These are phyloP conservation scores for Boletus reticulatus DNA, from an alignment of 768 basidiomycete genomes.

Conservation along the genomic window DNA sequence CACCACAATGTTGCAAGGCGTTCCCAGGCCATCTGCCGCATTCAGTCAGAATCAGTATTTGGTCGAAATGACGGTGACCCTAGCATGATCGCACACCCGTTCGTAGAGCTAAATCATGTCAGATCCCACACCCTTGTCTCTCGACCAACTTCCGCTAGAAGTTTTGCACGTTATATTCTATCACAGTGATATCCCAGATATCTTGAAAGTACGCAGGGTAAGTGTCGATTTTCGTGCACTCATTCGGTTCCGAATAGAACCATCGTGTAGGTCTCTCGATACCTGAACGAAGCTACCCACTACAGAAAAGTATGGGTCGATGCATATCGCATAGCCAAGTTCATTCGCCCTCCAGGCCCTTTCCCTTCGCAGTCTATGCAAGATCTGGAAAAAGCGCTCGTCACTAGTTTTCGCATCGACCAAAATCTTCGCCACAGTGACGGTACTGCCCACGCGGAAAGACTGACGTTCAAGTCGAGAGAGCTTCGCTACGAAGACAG, in stretches of 20 bases:
- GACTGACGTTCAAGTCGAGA: neutral
- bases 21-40: too few relatives aligned
- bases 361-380: conserved; percentile 10
- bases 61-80: too few relatives aligned
- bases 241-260: neutral
- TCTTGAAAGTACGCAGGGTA: conserved; percentile 17
- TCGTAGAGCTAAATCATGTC: too few relatives aligned
- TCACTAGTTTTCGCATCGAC: conserved; percentile 6
- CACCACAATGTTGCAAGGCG: too few relatives aligned
- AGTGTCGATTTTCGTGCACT: neutral
- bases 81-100: too few relatives aligned
- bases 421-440: neutral
- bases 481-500: conserved; percentile 6
- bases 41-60: too few relatives aligned
- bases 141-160: conserved; percentile 15
- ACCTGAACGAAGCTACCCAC: conserved; percentile 5
- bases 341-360: conserved; percentile 20
- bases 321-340: conserved; percentile 8
- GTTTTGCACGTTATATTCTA: conserved; percentile 7
- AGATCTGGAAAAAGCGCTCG: conserved; percentile 15
- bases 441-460: neutral
- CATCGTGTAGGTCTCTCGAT: conserved; percentile 8
- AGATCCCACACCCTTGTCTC: neutral
- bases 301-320: conserved; percentile 17
- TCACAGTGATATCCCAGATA: conserved; percentile 16